Evolutionary conservation across 805 yeast species (phyloP), one percentile per base, ranked within the genome.

Genomic region (Yarrowia sp.): DNA sequence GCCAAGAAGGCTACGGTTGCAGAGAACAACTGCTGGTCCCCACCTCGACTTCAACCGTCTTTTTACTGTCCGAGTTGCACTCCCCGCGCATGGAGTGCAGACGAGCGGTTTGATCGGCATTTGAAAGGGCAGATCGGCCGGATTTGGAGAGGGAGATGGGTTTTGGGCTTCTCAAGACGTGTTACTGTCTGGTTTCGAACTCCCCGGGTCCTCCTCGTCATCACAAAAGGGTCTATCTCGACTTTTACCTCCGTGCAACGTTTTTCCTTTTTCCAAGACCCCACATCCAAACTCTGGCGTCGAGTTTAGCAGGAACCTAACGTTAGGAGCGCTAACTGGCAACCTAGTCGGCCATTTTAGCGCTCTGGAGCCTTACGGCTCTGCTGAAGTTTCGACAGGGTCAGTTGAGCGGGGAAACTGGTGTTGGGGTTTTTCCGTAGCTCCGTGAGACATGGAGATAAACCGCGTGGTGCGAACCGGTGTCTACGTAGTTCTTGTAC

Each of bases 341-440:
- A 36, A 40, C 15, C 19, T n/a, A 24, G 30, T 24, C 30, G 7
- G 30, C 30, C 30, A 24, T 24, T 24, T 24, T 24, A 24, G 30
- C 30, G 30, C 30, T 24, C 30, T 24, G 30, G 30, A 24, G 30
- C 30, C 30, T 24, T 24, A 24, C 30, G 30, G 30, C 30, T 24
- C 30, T 24, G 30, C 30, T 24, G 30, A 24, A 24, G 30, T 24
- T 24, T 24, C 30, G 30, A 4, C 30, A 24, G 30, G 34, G 40
- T 49, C 40, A 49, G 55, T 49, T 50, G 56, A 19, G 52, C 52
- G 52, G 52, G 52, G 52, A 46, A 43, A 17, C 6, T 7, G 36
- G 4, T 7, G 34, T 46, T 14, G 52, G 36, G 52, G 34, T 24
- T 46, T 46, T 24, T 46, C 52, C 52, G 36, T 24, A 24, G 30